A percentile compares a stretch with the other conserved stretches of the same genome.
phyloP scores from a whole-genome alignment of 2,329 filamentous ascomycete species.

The Fusarium sp. region DNA sequence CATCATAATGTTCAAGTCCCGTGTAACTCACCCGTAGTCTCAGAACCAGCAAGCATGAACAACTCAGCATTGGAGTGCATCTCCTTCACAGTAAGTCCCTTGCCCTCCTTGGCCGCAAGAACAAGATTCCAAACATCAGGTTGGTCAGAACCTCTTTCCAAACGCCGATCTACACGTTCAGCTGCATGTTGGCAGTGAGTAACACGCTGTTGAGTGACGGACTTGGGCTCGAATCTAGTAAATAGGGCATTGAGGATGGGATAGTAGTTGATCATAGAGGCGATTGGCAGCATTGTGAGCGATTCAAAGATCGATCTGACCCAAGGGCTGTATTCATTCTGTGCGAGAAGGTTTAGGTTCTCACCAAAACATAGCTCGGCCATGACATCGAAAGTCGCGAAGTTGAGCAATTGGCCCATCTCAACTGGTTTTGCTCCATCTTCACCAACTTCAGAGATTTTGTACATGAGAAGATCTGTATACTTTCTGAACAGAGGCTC shows the following conservation, averaged over 20 bases:
- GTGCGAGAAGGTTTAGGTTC: conserved; percentile 41
- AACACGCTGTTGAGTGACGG: conserved; percentile 1
- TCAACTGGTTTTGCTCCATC: conserved; percentile 10
- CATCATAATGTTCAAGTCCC: no score
- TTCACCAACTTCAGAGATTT: conserved; percentile 11
- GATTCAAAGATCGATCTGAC: conserved; percentile 42
- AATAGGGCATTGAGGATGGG: conserved; percentile 7
- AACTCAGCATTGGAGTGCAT: conserved; percentile 27
- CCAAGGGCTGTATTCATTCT: conserved; percentile 44
- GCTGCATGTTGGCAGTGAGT: conserved; percentile 15
- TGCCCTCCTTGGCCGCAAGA: conserved; percentile 14
- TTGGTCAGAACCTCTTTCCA: conserved; percentile 19
- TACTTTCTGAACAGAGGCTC: conserved; percentile 22
- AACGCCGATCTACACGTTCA: conserved; percentile 2
- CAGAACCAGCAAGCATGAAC: conserved; percentile 29
- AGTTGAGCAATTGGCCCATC: conserved; percentile 19
- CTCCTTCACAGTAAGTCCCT: conserved; percentile 14
- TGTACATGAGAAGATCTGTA: conserved; percentile 11
- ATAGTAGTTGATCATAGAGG: conserved; percentile 9
- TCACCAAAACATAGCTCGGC: conserved; percentile 46
- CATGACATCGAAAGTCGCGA: conserved; percentile 47
- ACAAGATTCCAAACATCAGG: conserved; percentile 28
- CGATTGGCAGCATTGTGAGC: conserved; percentile 6
- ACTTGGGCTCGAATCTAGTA: conserved; percentile 11
- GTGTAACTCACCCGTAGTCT: conserved; percentile 7